Percentiles rank a stretch among this genome's conserved stretches.
Evolutionary conservation across 768 basidiomycete genomes (phyloP).

Genomic region (Termitomyces sp.): DNA sequence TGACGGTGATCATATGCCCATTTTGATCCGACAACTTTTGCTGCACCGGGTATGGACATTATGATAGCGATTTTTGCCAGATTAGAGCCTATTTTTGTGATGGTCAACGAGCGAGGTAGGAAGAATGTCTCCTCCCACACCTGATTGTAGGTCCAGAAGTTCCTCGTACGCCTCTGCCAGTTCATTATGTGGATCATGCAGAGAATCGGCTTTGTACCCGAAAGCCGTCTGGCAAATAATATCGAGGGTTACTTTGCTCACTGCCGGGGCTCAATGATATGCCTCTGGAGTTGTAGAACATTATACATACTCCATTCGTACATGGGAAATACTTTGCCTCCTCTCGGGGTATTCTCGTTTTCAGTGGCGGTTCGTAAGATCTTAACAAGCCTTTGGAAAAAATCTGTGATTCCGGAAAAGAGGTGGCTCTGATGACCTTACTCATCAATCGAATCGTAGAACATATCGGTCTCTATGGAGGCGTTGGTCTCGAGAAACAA

Average conservation of each 20-base stretch:
- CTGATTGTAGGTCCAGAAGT: conserved; percentile 34
- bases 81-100: conserved; percentile 19
- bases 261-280: conserved; percentile 16
- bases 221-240: conserved; percentile 48
- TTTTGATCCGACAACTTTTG: conserved; percentile 25
- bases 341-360: conserved; percentile 12
- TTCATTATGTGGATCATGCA: conserved; percentile 41
- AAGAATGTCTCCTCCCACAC: conserved; percentile 4
- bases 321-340: conserved; percentile 26
- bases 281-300: background rate
- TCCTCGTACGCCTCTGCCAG: conserved; percentile 43
- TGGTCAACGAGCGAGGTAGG: background rate
- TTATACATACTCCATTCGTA: conserved; percentile 42
- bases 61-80: conserved; percentile 28
- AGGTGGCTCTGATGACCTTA: conserved; percentile 12
- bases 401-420: background rate
- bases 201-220: conserved; percentile 38
- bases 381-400: conserved; percentile 23
- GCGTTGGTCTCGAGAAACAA: background rate
- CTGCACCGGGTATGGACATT: conserved; percentile 29
- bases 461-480: conserved; percentile 35
- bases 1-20: conserved; percentile 20
- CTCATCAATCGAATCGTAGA: conserved; percentile 41
- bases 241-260: conserved; percentile 48
- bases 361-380: conserved; percentile 27